These are phyloP conservation scores for Fusarium albidum DNA, from an alignment of 2,329 filamentous ascomycete genomes.

Conservation along the genomic window DNA sequence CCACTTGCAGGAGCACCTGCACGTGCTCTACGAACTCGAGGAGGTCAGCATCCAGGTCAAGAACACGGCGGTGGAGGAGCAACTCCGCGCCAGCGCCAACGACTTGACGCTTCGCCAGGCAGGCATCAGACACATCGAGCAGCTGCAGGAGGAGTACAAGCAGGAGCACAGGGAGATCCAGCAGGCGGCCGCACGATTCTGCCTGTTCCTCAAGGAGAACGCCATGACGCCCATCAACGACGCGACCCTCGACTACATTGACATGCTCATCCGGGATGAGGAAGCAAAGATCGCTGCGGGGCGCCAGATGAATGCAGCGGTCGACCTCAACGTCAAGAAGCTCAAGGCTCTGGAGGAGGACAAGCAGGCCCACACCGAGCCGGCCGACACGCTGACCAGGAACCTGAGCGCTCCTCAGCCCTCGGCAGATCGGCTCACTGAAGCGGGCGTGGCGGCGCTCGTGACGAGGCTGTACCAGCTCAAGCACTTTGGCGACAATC, in stretches of 20 bases:
- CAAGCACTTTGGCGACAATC: slow-evolving; percentile 14
- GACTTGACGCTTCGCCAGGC: slow-evolving; percentile 10
- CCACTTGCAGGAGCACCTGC: slow-evolving; percentile 22
- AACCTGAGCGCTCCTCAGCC: slow-evolving; percentile 7
- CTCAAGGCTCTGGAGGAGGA: slow-evolving; percentile 11
- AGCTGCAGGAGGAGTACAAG: slow-evolving; percentile 1
- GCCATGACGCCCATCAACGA: slow-evolving; percentile 15
- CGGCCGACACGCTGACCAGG: slow-evolving; percentile 18
- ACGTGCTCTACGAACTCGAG: slow-evolving; percentile 15
- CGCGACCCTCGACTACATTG: slow-evolving; percentile 12
- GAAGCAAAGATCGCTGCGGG: slow-evolving; percentile 5
- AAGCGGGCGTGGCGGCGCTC: not conserved
- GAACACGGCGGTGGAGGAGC: slow-evolving; percentile 11
- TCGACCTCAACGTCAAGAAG: slow-evolving; percentile 9
- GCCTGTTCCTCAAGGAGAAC: slow-evolving; percentile 10
- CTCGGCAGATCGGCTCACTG: slow-evolving; percentile 4
- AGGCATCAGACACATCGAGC: not conserved
- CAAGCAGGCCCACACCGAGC: slow-evolving; percentile 15
- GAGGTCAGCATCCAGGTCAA: slow-evolving; percentile 4
- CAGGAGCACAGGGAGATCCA: slow-evolving; percentile 2
- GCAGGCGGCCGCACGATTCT: slow-evolving; percentile 11
- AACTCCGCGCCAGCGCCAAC: not conserved
- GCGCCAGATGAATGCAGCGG: not conserved
- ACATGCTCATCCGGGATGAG: slow-evolving; percentile 11
- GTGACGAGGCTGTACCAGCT: slow-evolving; percentile 18